A percentile compares a stretch with the other conserved stretches of the same genome.
phyloP scores from a whole-genome alignment of 177 flowering plant species.

The Tripterygium wilfordii region DNA sequence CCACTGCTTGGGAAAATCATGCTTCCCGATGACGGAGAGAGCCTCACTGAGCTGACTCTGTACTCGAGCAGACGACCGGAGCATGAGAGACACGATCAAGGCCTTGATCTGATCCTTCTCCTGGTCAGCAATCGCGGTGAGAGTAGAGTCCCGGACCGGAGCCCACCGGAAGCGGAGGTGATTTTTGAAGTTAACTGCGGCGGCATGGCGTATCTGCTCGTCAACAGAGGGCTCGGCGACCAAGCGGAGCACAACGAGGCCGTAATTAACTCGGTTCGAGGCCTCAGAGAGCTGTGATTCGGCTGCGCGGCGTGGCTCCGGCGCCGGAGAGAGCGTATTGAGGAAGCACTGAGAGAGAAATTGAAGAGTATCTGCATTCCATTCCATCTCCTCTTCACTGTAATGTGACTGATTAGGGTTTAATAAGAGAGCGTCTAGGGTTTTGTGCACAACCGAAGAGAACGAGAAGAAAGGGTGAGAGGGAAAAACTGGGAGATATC shows the following conservation, averaged over 20 bases:
- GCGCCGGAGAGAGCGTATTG: constrained; percentile 69
- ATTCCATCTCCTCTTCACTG: constrained; percentile 48
- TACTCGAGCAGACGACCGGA: constrained; percentile 47
- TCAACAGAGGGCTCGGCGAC: constrained; percentile 64
- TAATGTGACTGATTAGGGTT: neutral
- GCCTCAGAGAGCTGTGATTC: constrained; percentile 65
- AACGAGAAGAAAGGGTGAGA: too few species aligned
- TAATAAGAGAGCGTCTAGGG: neutral
- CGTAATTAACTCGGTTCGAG: constrained; percentile 60
- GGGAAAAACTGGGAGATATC: too few species aligned
- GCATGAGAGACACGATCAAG: constrained; percentile 76
- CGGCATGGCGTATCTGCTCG: constrained; percentile 77
- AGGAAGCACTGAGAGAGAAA: constrained; percentile 74
- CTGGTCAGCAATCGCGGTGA: constrained; percentile 34
- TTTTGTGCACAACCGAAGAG: too few species aligned
- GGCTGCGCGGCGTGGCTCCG: constrained; percentile 77
- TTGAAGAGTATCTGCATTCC: constrained; percentile 58
- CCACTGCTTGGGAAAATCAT: constrained; percentile 90
- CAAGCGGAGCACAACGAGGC: constrained; percentile 77
- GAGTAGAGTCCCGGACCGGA: constrained; percentile 12
- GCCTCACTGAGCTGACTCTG: constrained; percentile 88
- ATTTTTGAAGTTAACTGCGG: constrained; percentile 95
- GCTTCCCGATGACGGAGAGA: constrained; percentile 63
- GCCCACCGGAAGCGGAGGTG: constrained; percentile 76
- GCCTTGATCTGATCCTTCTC: constrained; percentile 85